Base-by-base conservation (phyloP, 129 eudicot species). In the Ambrosia trifida region DNA sequence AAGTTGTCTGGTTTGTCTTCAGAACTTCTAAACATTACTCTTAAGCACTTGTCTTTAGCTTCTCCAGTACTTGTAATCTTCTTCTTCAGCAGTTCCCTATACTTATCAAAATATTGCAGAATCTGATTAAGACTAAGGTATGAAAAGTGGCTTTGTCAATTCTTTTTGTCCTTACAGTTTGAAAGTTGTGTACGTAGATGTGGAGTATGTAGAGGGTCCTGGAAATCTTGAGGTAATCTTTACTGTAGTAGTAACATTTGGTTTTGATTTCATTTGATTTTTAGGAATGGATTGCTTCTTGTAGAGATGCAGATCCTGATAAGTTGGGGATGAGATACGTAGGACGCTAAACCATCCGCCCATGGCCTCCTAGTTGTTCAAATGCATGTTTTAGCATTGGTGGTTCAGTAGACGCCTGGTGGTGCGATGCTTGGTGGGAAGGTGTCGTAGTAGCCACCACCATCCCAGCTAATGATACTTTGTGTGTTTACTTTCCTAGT, bases 361-460 rank as follows among this genome's bases (percentile, higher is more conserved):
- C 96, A 20, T 72, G 82, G 69, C 86, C 84, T 31, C 74, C 71
- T 11, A 9, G 51, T 45, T 13, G 51, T 35, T 68, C 73, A 5
- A 36, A 73, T 46, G 7, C 17, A 32, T 71, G 43, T 41, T 68
- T 81, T 72, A 84, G 76, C 53, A 70, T 89, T 45, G 96, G 96
- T 7, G 74, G 64, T 16, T 68, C 91, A 44, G 89, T 89, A 69
- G 96, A 86, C 74, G 87, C 81, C 65, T 85, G 91, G 96, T 77
- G 84, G 91, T 18, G 78, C 17, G 78, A 85, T 76, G 85, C 85
- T 31, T 88, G 91, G 96, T 89, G 91, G 89, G 96, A 89, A 83
- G 85, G 87, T 59, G 83, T 83, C 68, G 73, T 89, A 3, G 75
- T 74, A 28, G 80, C 73, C 44, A 14, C 50, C 71, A 67, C 76